Conservation (phyloP, 768 basidiomycete species). For the Amanita rubescens region DNA sequence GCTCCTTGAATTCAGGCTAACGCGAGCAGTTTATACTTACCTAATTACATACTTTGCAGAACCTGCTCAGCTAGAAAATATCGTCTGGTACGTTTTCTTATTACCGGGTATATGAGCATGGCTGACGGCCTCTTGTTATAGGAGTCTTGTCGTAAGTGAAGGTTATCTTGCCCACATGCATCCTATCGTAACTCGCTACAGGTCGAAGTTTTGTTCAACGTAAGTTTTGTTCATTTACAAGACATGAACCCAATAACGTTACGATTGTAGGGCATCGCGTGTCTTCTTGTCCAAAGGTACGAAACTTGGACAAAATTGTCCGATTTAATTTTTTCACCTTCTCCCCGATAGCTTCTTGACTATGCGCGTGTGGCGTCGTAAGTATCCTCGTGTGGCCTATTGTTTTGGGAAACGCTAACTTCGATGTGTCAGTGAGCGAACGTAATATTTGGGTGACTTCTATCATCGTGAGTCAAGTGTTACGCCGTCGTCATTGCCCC, state of each 20-base stretch:
- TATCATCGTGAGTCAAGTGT: constrained; percentile 13
- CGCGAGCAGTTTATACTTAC: constrained; percentile 38
- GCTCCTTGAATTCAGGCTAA: background rate
- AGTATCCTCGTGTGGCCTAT: constrained; percentile 1
- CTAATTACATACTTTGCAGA: constrained; percentile 34
- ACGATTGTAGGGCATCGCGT: constrained; percentile 32
- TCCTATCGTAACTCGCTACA: constrained; percentile 11
- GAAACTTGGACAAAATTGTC: background rate
- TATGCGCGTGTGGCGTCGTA: constrained; percentile 22
- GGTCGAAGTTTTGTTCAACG: constrained; percentile 46
- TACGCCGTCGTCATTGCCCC: background rate
- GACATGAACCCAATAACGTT: background rate
- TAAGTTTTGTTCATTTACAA: constrained; percentile 11
- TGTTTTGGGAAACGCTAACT: background rate
- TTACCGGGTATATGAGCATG: background rate
- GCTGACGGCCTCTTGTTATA: constrained; percentile 6
- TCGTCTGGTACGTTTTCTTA: constrained; percentile 35
- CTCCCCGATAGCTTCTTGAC: constrained; percentile 20
- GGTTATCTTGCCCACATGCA: background rate
- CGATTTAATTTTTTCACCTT: background rate
- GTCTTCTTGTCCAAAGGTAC: constrained; percentile 41
- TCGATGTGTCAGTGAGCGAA: constrained; percentile 20
- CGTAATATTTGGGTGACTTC: constrained; percentile 15
- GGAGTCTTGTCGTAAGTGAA: constrained; percentile 30
- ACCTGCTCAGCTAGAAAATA: constrained; percentile 16